Evolutionary conservation across 2,329 filamentous ascomycete species (phyloP), one percentile per base, ranked within the genome.

Genomic region (Paraconiothyrium sp.): DNA sequence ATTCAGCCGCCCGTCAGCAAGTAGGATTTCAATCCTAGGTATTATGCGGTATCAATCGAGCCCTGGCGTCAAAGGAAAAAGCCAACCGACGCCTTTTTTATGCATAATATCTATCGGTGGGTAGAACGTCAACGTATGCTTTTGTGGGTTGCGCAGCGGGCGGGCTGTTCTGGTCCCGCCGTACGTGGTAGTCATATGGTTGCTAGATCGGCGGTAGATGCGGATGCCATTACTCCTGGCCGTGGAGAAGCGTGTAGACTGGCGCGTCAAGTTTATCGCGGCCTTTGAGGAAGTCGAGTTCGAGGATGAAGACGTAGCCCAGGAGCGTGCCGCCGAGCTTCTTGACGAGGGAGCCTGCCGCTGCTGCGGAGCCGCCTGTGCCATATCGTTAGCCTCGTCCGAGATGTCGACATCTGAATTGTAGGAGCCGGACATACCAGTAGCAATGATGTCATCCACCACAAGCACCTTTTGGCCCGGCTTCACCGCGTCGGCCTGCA

Each of bases 371-470:
- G 72, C 95, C 95, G 81, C 94, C 94, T 97, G 67, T 59, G 4
- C 54, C 8, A 14, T 11, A 51, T 71, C 46, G 72, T 66, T 60
- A 52, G 16, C 37, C 34, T 16, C 20, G 10, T 30, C 27, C 41
- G 1, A 43, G 10, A 34, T 22, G 16, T 48, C 20, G n/a, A 16
- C 10, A 37, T 34, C 16, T 30, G 46, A 27, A 47, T 35, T 54
- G 24, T 41, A 41, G 39, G 39, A 27, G 44, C 54, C 52, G 43
- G 60, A 82, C 90, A 79, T 85, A 97, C 94, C 94, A 67, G 95
- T 99, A 60, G 95, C 95, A 83, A 99, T 98, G 76, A 99, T 97
- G 79, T 99, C 95, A 80, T 99, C 95, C 35, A 99, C 93, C 68
- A 99, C 87, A 65, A 99, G 84, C 60, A 97, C 94, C 79, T 90